Evolutionary conservation across 768 basidiomycete species (phyloP), one percentile per base, ranked within the genome.

Genomic region (Tricholoma hemisulphureum): DNA sequence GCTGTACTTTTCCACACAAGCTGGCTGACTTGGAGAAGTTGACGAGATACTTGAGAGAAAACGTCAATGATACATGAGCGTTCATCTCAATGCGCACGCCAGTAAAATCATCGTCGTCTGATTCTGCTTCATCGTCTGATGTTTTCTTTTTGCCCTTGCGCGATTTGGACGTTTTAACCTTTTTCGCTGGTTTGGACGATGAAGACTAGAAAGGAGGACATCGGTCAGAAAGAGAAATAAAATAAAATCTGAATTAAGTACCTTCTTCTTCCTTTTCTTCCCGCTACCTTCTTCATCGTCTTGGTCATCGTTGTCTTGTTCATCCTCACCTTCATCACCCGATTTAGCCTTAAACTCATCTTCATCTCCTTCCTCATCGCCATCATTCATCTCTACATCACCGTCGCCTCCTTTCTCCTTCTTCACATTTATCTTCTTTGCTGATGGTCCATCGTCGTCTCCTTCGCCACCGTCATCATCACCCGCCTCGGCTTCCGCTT

Each of bases 1-100:
- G 81, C 67, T 86, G 83, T 32, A 95, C 94, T 24, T 78, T 82
- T 61, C 77, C 79, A 13, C 85, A 82, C 35, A 99, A 76, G 28
- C 86, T 80, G 1, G 89, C 77, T 61, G 90, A 92, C 81, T 97
- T 98, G 53, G 93, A 85, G 67, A 99, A 98, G 77, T 97, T 98
- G 72, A 91, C 88, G 26, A 98, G 87, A 74, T 98, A 99, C 73
- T 98, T 98, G 65, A 98, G 79, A 29, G 92, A 94, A 79, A 98
- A 98, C 1, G 95, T 98, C 50, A 98, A 80, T 41, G 86, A 83
- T 60, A 99, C 96, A 61, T 91, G 86, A 69, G 90, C 87, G 68
- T 93, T 92, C 83, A 97, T 89, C 73, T 91, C 85, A 68, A 97
- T 89, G 60, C 75, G 71, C 49, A 96, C 88, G 46, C 80, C 83